These are phyloP conservation scores for Collariella sp. DNA, from an alignment of 495 filamentous ascomycete species.

Conservation along the genomic window DNA sequence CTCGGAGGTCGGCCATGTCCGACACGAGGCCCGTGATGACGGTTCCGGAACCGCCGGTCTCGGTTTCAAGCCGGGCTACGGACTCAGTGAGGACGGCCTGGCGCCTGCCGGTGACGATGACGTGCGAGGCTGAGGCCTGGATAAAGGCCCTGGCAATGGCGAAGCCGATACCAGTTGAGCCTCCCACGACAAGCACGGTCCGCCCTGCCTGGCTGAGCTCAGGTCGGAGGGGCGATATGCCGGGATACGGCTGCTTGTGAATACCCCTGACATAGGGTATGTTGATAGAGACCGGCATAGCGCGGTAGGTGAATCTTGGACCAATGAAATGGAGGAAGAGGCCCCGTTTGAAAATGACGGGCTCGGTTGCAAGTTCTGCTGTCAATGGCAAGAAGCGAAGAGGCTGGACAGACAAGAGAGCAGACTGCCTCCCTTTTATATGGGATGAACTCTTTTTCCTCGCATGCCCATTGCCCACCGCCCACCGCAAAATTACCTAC, in stretches of 20 bases:
- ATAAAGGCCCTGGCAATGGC: constrained; percentile 31
- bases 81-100: constrained; percentile 6
- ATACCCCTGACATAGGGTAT: constrained; percentile 12
- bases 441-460: no score
- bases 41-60: constrained; percentile 7
- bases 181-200: constrained; percentile 43
- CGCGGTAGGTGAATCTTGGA: no score
- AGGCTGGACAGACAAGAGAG: no score
- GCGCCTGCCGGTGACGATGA: constrained; percentile 30
- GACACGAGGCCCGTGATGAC: constrained; percentile 14
- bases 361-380: no score
- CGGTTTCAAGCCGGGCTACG: constrained; percentile 12
- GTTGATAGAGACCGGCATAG: background rate
- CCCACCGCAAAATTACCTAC: no score
- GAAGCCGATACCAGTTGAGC: constrained; percentile 29
- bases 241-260: constrained; percentile 35
- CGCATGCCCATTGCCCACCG: no score
- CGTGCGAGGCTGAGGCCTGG: constrained; percentile 23
- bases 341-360: no score
- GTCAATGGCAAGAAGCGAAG: no score
- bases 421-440: no score
- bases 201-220: constrained; percentile 36
- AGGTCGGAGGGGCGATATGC: constrained; percentile 32
- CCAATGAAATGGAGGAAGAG: no score
- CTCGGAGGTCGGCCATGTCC: constrained; percentile 22